Percentiles rank a stretch among this genome's conserved stretches.
These are phyloP conservation scores for Moricandia arvensis DNA, from an alignment of 345 rosid species.

Conservation along the genomic window DNA sequence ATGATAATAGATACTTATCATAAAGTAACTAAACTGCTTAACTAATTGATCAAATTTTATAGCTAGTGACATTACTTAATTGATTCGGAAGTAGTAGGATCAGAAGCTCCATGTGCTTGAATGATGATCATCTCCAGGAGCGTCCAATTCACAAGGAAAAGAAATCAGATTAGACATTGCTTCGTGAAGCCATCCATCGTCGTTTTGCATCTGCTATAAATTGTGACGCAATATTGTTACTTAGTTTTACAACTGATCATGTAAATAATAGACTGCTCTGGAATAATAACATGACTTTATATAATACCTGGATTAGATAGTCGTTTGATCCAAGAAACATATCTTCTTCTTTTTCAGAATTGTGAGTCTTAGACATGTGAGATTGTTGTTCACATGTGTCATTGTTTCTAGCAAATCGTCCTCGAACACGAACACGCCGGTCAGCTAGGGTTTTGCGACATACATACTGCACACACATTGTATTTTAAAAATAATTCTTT, in stretches of 20 bases:
- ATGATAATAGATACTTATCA: slow-evolving; percentile 13
- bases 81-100: slow-evolving; percentile 2
- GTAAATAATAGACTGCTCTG: background rate
- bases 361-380: slow-evolving; percentile 38
- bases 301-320: slow-evolving; percentile 44
- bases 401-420: slow-evolving; percentile 82
- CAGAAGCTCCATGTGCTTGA: slow-evolving; percentile 36
- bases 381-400: slow-evolving; percentile 58
- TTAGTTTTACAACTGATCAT: background rate
- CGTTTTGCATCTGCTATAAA: slow-evolving; percentile 56
- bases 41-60: slow-evolving; percentile 15
- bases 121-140: slow-evolving; percentile 32
- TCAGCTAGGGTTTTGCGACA: slow-evolving; percentile 95
- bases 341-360: slow-evolving; percentile 44
- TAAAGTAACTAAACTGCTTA: slow-evolving; percentile 16
- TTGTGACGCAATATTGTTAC: background rate
- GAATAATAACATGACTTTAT: background rate
- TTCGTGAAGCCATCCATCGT: slow-evolving; percentile 78
- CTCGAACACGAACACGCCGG: slow-evolving; percentile 82
- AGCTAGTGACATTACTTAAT: slow-evolving; percentile 24
- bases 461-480: slow-evolving; percentile 53
- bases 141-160: slow-evolving; percentile 45
- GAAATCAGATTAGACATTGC: slow-evolving; percentile 69
- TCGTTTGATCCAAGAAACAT: slow-evolving; percentile 36
- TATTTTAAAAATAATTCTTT: background rate